Evolutionary conservation across 306 rosid species (phyloP), one percentile per base, ranked within the genome.

Genomic region (Calophaca sinica): DNA sequence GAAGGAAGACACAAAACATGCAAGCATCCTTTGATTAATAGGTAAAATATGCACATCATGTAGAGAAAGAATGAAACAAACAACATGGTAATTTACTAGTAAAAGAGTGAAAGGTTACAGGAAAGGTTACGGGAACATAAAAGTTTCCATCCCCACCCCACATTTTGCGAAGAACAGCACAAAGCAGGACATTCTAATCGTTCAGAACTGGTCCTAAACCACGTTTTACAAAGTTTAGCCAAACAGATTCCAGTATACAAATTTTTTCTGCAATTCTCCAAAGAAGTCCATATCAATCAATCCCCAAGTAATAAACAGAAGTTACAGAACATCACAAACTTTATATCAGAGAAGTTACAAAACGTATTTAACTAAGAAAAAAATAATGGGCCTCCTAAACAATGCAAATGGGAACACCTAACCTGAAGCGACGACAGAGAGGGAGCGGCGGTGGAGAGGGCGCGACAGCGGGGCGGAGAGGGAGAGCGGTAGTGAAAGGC

Each of bases 11-110:
- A 14, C 26, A 41, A 81, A 12, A 63, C 39, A 70, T 45, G 78
- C 69, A 70, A 5, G 28, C 55, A 51, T 41, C 49, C 3, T 68
- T 58, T 70, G 35, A 57, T 26, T 45, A 51, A 39, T 3, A 2
- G n/a, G 13, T 9, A 62, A 69, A 61, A 78, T 42, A n/a, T 52
- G 50, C 48, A 52, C 28, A 39, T 29, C 59, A 42, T 31, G 36
- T 33, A 48, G 28, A 55, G 53, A 80, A 60, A 49, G 44, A 67
- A 52, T 5, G 28, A 71, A 62, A 48, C 13, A 63, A 70, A 46
- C 44, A 10, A 62, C 7, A 14, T 2, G 39, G 3, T 38, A 8
- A 42, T 42, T 61, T n/a, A n/a, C n/a, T n/a, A 68, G 72, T 51
- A 28, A 39, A 66, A 60, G 9, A 41, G 55, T 15, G n/a, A n/a